Conservation (phyloP, 805 yeast genomes). For the Wickerhamomyces silvicola region DNA sequence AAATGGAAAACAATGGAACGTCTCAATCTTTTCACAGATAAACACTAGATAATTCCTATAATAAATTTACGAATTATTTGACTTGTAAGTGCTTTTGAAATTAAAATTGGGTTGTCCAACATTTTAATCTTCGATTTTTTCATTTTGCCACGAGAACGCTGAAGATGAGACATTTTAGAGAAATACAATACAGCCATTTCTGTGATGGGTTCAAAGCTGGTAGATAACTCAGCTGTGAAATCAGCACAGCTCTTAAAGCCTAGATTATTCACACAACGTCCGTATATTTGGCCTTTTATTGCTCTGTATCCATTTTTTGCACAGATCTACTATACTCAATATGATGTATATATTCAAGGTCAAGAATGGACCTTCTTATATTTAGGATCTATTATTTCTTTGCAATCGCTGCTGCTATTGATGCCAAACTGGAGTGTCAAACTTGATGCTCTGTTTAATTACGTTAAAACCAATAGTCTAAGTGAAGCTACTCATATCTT, state of each 20-base stretch:
- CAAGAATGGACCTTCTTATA: slow-evolving; percentile 95
- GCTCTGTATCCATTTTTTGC: slow-evolving; percentile 69
- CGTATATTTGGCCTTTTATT: slow-evolving; percentile 79
- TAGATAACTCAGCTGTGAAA: slow-evolving; percentile 65
- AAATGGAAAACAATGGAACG: slow-evolving; percentile 53
- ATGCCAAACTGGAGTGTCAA: slow-evolving; percentile 92
- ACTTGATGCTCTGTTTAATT: slow-evolving; percentile 65
- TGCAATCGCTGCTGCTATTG: slow-evolving; percentile 73
- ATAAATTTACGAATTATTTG: too few species aligned
- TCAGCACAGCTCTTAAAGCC: slow-evolving; percentile 73
- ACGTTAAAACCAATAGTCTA: slow-evolving; percentile 43
- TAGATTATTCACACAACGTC: slow-evolving; percentile 50
- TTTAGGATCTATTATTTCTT: slow-evolving; percentile 62
- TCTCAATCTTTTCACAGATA: slow-evolving; percentile 18
- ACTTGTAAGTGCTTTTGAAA: too few species aligned
- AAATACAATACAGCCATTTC: too few species aligned
- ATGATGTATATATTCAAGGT: slow-evolving; percentile 80
- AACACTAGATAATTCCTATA: too few species aligned
- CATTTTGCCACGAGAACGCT: too few species aligned
- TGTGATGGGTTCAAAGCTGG: slow-evolving; percentile 34
- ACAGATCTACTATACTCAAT: slow-evolving; percentile 57
- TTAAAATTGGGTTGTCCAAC: too few species aligned
- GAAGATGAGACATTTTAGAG: too few species aligned
- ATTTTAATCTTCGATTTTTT: too few species aligned
- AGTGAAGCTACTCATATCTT: slow-evolving; percentile 65